These are phyloP conservation scores for Chlamydomonas eustigma DNA, from an alignment of 139 green algal species.

Conservation along the genomic window DNA sequence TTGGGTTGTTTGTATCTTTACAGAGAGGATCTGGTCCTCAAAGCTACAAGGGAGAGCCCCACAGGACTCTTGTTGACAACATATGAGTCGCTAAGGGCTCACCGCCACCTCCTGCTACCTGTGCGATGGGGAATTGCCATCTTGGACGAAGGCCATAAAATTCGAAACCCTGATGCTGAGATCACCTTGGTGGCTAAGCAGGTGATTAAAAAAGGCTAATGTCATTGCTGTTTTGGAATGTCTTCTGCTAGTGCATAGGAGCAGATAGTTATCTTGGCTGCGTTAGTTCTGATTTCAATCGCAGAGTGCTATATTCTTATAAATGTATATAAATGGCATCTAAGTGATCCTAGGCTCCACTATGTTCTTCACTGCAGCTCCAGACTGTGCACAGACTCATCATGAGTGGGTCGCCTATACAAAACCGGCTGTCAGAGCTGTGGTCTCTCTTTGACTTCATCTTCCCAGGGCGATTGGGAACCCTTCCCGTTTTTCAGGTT, in stretches of 20 bases:
- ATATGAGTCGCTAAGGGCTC: slow-evolving; percentile 87
- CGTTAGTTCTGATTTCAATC: too few species aligned
- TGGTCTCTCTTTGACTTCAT: slow-evolving; percentile 99
- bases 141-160: slow-evolving; percentile 96
- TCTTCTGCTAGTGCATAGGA: too few species aligned
- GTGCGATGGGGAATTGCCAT: slow-evolving; percentile 87
- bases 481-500: slow-evolving; percentile 91
- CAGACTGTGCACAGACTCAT: slow-evolving; percentile 81
- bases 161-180: slow-evolving; percentile 94
- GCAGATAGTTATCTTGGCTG: too few species aligned
- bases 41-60: not conserved
- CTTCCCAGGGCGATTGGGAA: slow-evolving; percentile 95
- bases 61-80: slow-evolving; percentile 68
- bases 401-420: slow-evolving; percentile 90
- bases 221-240: too few species aligned
- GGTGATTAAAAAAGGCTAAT: slow-evolving; percentile 22
- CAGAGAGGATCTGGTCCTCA: slow-evolving; percentile 13
- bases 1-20: too few species aligned
- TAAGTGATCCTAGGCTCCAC: too few species aligned
- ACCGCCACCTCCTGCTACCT: slow-evolving; percentile 62
- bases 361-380: slow-evolving; percentile 31
- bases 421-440: slow-evolving; percentile 95
- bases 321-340: too few species aligned
- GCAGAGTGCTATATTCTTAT: too few species aligned
- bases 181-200: slow-evolving; percentile 82